These are phyloP conservation scores for Lentinula boryana DNA, from an alignment of 768 basidiomycete species.

Conservation along the genomic window DNA sequence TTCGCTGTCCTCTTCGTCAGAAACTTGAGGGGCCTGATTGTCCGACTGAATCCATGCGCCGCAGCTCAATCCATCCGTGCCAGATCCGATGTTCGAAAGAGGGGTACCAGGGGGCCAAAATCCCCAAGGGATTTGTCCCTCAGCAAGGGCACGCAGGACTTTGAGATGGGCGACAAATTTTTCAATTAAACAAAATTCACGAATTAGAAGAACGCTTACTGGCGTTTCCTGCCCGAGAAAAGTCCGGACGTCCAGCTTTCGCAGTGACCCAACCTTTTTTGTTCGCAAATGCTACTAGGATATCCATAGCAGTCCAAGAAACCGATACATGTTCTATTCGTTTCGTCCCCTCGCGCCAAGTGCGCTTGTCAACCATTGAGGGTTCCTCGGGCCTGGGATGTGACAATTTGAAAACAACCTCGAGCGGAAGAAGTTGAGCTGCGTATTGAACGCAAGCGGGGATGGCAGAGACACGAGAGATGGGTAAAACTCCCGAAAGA, in stretches of 20 bases:
- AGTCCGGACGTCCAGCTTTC: constrained; percentile 84
- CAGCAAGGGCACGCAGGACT: constrained; percentile 83
- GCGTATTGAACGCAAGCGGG: constrained; percentile 77
- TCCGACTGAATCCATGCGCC: constrained; percentile 23
- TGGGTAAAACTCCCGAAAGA: constrained; percentile 66
- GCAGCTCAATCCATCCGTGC: constrained; percentile 51
- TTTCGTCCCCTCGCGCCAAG: constrained; percentile 59
- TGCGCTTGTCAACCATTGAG: constrained; percentile 59
- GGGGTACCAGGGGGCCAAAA: constrained; percentile 68
- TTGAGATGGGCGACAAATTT: neutral
- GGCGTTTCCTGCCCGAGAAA: constrained; percentile 84
- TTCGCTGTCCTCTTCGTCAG: constrained; percentile 24
- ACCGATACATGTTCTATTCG: constrained; percentile 16
- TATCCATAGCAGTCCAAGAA: constrained; percentile 81
- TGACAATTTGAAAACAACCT: constrained; percentile 54
- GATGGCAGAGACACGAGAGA: constrained; percentile 78
- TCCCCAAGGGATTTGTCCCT: constrained; percentile 76
- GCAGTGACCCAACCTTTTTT: constrained; percentile 85
- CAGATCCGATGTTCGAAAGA: constrained; percentile 19
- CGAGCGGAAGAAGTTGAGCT: constrained; percentile 67
- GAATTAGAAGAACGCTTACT: constrained; percentile 43
- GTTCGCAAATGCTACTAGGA: constrained; percentile 73
- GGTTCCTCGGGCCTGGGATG: constrained; percentile 39
- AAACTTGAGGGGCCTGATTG: constrained; percentile 15
- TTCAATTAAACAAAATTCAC: neutral